A percentile compares a stretch with the other conserved stretches of the same genome.
Conservation (phyloP, 768 basidiomycete species). For the Phaeotremella fagi region DNA sequence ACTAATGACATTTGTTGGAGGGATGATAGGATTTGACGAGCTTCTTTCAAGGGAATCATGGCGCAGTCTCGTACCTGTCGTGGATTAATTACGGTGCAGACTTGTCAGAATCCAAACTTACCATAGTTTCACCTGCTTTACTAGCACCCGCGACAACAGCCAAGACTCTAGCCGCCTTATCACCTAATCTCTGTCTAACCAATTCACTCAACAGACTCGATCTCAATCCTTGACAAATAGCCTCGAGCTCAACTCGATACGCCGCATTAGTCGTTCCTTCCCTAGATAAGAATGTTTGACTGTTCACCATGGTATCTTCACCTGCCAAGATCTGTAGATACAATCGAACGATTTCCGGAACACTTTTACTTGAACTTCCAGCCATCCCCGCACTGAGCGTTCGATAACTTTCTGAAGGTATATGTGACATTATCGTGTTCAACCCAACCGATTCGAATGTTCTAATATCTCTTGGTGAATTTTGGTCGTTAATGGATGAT, state of each 20-base stretch:
- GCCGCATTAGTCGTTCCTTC: constrained; percentile 21
- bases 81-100: constrained; percentile 1
- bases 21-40: constrained; percentile 70
- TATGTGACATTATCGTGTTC: constrained; percentile 27
- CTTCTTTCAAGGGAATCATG: constrained; percentile 86
- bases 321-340: constrained; percentile 31
- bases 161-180: constrained; percentile 75
- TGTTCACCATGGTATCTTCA: constrained; percentile 27
- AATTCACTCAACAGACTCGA: constrained; percentile 64
- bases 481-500: constrained; percentile 18
- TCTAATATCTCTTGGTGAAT: constrained; percentile 13
- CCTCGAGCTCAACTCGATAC: constrained; percentile 33
- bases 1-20: constrained; percentile 77
- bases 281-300: constrained; percentile 18
- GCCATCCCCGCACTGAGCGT: constrained; percentile 19
- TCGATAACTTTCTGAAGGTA: constrained; percentile 19
- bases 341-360: constrained; percentile 20
- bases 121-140: constrained; percentile 93
- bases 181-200: constrained; percentile 70
- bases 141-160: constrained; percentile 72
- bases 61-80: constrained; percentile 80
- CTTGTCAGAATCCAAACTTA: constrained; percentile 46
- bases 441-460: constrained; percentile 15
- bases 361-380: constrained; percentile 10
- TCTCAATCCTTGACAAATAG: constrained; percentile 49